Conservation (phyloP, 208 protist genomes). For the Blastocrithidia nonstop region DNA sequence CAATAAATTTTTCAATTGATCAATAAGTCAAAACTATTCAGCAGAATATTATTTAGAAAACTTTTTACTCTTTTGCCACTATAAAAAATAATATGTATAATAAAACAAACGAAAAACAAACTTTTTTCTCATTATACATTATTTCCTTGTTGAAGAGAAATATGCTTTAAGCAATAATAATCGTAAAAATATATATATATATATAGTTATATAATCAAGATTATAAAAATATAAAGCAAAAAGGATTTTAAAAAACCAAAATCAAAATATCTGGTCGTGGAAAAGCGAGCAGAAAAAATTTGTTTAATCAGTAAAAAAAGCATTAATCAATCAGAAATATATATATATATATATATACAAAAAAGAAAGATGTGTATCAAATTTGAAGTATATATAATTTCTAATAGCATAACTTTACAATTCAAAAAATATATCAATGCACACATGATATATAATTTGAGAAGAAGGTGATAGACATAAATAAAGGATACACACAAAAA, state of each 20-base stretch:
- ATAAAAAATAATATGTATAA: no score
- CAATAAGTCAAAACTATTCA: no score
- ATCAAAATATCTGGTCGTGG: constrained; percentile 4
- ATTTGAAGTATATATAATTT: constrained; percentile 1
- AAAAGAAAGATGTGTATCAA: background rate
- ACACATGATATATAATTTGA: background rate
- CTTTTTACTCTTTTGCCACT: no score
- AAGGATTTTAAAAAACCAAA: constrained; percentile 6
- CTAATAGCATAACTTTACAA: background rate
- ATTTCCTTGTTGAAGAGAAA: no score
- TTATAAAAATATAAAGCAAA: constrained; percentile 4
- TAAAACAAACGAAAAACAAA: no score
- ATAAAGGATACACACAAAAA: constrained; percentile 2
- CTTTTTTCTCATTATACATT: no score
- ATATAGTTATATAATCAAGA: background rate
- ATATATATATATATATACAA: background rate
- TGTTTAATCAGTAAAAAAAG: background rate
- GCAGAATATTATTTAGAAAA: no score
- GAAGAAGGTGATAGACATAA: background rate
- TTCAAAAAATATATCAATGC: background rate
- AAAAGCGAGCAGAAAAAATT: constrained; percentile 3
- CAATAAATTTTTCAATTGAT: no score
- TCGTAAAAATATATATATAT: background rate
- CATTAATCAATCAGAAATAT: no score
- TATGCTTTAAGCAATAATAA: no score